phyloP scores from a whole-genome alignment of 768 basidiomycete genomes.

The Austroboletus festivus region DNA sequence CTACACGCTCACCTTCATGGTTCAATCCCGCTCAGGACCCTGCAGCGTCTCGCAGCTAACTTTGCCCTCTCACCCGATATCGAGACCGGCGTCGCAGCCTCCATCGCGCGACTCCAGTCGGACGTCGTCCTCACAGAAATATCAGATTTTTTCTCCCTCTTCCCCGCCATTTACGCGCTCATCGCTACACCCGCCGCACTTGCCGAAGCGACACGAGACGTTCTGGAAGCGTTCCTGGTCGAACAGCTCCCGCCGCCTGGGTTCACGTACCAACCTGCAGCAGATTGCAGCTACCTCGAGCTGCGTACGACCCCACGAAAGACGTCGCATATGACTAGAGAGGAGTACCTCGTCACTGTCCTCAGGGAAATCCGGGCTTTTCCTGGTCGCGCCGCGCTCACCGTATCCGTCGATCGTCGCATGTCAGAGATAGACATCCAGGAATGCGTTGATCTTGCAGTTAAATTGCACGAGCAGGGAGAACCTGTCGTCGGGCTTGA shows the following conservation, averaged over 20 bases:
- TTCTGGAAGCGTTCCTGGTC: constrained; percentile 58
- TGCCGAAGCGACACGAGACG: constrained; percentile 55
- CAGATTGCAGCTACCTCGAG: constrained; percentile 73
- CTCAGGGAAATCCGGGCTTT: constrained; percentile 64
- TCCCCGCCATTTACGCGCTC: constrained; percentile 76
- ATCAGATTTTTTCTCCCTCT: constrained; percentile 71
- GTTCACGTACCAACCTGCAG: constrained; percentile 32
- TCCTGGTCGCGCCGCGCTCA: constrained; percentile 51
- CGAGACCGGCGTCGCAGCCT: constrained; percentile 40
- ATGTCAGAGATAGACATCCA: constrained; percentile 51
- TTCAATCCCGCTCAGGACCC: constrained; percentile 65
- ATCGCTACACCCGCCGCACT: constrained; percentile 61
- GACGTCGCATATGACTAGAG: constrained; percentile 55
- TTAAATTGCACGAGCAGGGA: constrained; percentile 51
- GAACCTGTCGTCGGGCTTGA: constrained; percentile 74
- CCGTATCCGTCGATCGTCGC: constrained; percentile 73
- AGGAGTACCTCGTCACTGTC: constrained; percentile 62
- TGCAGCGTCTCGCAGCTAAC: constrained; percentile 59
- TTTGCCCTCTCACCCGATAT: constrained; percentile 22
- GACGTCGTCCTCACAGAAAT: constrained; percentile 49
- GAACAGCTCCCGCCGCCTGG: constrained; percentile 21
- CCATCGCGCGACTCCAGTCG: constrained; percentile 39
- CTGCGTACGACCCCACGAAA: constrained; percentile 76
- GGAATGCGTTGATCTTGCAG: constrained; percentile 59
- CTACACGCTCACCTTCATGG: constrained; percentile 86